Base-by-base conservation (phyloP, 257 asterid species). In the Penstemon barbatus region DNA sequence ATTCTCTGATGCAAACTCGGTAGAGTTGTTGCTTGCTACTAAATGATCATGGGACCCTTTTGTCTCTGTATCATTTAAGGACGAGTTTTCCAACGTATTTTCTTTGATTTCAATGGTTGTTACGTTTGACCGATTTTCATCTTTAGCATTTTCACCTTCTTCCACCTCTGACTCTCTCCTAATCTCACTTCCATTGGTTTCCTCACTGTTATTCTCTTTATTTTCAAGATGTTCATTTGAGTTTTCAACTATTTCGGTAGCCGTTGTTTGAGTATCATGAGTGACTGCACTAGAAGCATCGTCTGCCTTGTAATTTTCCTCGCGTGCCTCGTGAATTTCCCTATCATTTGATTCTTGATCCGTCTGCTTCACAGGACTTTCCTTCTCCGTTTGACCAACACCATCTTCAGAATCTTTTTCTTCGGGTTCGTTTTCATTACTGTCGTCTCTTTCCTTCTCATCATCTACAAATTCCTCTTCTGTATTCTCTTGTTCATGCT, bases 281-380 rank as follows among this genome's bases (percentile, higher is more conserved):
- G 90, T 84, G 71, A 94, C 99, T n/a, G 96, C 97, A 81, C 97
- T 91, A 39, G 99, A 94, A 66, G 99, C 99, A 79, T 91, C 99
- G 74, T 94, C 99, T 0, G 97, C 99, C 78, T 86, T 94, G 84
- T 89, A 94, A 75, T 79, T 84, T 71, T 89, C 92, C 74, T 91
- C 97, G 4, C 96, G 88, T 33, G 97, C 92, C 68, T 87, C 95
- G 10, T 83, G 85, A 39, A 76, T 74, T 57, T 60, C 80, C 61
- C 57, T 76, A 45, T 80, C 77, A 52, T 70, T 85, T 70, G 71
- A 82, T 18, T 81, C 90, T 56, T 54, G 83, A 57, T 86, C 87
- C 9, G 68, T 75, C 2, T 83, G 85, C 53, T 79, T 87, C 58
- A 60, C 57, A 9, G 74, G 45, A 65, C 6, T 63, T 70, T 77